These are phyloP conservation scores for Eremomyces bilateralis DNA, from an alignment of 495 filamentous ascomycete species.

Conservation along the genomic window DNA sequence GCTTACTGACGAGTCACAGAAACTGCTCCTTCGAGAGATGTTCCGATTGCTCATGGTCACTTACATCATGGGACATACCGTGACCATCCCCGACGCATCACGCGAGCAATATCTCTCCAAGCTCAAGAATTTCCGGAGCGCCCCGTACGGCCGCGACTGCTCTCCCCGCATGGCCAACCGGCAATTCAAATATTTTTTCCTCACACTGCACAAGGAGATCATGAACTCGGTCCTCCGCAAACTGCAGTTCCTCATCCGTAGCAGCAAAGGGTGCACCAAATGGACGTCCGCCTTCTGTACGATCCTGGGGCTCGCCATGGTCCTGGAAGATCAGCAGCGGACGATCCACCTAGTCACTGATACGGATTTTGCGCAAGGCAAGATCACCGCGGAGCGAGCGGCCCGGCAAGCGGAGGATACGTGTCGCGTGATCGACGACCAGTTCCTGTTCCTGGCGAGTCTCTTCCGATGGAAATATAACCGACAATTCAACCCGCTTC, in stretches of 20 bases:
- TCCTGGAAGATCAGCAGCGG: conserved; percentile 18
- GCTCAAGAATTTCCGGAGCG: conserved; percentile 8
- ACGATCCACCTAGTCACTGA: conserved; percentile 18
- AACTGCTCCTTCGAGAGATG: conserved; percentile 14
- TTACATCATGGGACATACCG: conserved; percentile 20
- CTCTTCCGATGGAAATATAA: conserved; percentile 21
- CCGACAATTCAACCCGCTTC: conserved; percentile 12
- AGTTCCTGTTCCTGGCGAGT: conserved; percentile 14
- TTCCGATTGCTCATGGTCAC: conserved; percentile 18
- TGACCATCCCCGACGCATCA: conserved; percentile 15
- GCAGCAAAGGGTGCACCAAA: conserved; percentile 11
- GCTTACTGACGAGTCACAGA: conserved; percentile 4
- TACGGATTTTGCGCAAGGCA: conserved; percentile 8
- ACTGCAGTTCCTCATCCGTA: conserved; percentile 16
- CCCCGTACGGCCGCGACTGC: conserved; percentile 5
- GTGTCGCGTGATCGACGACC: conserved; percentile 15
- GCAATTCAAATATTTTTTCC: conserved; percentile 22
- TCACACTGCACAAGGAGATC: conserved; percentile 11
- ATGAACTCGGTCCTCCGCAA: conserved; percentile 16
- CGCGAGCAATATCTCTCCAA: conserved; percentile 6
- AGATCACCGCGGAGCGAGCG: conserved; percentile 6
- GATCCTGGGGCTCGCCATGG: conserved; percentile 18
- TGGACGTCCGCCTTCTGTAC: conserved; percentile 19
- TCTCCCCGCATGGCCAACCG: conserved; percentile 21
- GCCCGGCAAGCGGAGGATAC: conserved; percentile 9